Base-by-base conservation (phyloP, 306 rosid genomes). In the Senna siamea region DNA sequence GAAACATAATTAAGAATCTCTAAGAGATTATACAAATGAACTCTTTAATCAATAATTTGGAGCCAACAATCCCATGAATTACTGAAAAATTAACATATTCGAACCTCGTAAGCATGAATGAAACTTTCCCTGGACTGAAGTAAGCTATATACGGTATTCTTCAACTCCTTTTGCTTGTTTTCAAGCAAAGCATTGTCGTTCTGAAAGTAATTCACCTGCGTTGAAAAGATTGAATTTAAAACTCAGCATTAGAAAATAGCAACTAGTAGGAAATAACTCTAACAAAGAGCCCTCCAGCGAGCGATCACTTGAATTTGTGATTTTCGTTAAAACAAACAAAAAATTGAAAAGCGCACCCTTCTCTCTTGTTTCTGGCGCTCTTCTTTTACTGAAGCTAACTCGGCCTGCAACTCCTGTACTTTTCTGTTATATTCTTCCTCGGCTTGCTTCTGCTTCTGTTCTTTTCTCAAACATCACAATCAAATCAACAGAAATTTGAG, bases 171-270 rank as follows among this genome's bases (percentile, higher is more conserved):
- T 44, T 85, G 87, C 82, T 80, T 88, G 82, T 59, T 86, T 81
- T 92, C 97, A 20, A 92, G 90, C 78, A 89, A 26, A 73, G 71
- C 77, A 82, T 85, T 89, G 68, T 86, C 96, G 32, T 86, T 83
- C 75, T 81, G 88, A 41, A 89, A 79, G 79, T 80, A 84, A 82
- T 38, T 89, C 53, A 82, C 91, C 97, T 91, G 72, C 52, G 22
- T 28, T 9, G 40, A 70, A 47, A 46, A 60, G 5, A 34, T 37
- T 7, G 35, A 13, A 51, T 19, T 1, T 1, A 11, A 17, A 50
- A 77, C 44, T n/a, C 66, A 2, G 30, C 67, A 59, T 32, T 46
- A 47, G 20, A 17, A 66, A 19, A 34, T 61, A 15, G 40, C 17
- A 72, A n/a, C 38, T 44, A 10, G 41, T 43, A 76, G 17, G 35